These are phyloP conservation scores for Neotropicomus parvogracilis DNA, from an alignment of 1,284 basidiomycete genomes.

Conservation along the genomic window DNA sequence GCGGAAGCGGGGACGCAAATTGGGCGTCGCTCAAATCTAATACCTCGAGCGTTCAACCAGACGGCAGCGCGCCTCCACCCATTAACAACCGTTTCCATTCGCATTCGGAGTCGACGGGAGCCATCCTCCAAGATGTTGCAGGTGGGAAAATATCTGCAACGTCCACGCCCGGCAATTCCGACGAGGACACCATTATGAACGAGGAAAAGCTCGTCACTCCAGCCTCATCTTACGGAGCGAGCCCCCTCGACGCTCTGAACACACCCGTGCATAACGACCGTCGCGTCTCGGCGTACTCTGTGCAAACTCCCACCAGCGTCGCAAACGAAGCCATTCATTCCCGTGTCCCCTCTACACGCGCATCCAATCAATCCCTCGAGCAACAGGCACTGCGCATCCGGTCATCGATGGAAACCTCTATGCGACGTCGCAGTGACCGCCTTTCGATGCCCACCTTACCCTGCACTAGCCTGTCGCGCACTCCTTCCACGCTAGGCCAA, in stretches of 20 bases:
- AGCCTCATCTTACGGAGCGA: slow-evolving; percentile 14
- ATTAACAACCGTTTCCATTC: slow-evolving; percentile 12
- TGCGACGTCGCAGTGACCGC: slow-evolving; percentile 26
- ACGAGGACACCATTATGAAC: slow-evolving; percentile 18
- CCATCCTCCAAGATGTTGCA: slow-evolving; percentile 10
- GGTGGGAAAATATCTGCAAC: slow-evolving; percentile 17
- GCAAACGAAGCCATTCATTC: slow-evolving; percentile 7
- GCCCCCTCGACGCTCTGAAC: slow-evolving; percentile 19
- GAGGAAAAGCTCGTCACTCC: slow-evolving; percentile 27
- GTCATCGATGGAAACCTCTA: slow-evolving; percentile 31
- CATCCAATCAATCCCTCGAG: slow-evolving; percentile 23
- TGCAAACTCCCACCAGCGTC: slow-evolving; percentile 11
- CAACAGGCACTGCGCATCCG: slow-evolving; percentile 31
- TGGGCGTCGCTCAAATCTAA: slow-evolving; percentile 32
- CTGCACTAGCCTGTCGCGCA: slow-evolving; percentile 16
- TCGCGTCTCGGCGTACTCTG: slow-evolving; percentile 20
- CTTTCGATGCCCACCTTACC: slow-evolving; percentile 30
- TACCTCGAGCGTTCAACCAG: slow-evolving; percentile 16
- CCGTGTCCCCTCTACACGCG: slow-evolving; percentile 12
- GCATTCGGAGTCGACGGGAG: slow-evolving; percentile 23
- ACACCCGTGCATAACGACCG: slow-evolving; percentile 21
- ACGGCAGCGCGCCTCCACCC: neutral
- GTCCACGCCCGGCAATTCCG: slow-evolving; percentile 21
- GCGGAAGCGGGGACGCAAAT: slow-evolving; percentile 1
- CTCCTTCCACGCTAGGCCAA: slow-evolving; percentile 9